Evolutionary conservation across 192 early-diverging fungal genomes (phyloP).

Genomic region (Cetraspora pellucida): DNA sequence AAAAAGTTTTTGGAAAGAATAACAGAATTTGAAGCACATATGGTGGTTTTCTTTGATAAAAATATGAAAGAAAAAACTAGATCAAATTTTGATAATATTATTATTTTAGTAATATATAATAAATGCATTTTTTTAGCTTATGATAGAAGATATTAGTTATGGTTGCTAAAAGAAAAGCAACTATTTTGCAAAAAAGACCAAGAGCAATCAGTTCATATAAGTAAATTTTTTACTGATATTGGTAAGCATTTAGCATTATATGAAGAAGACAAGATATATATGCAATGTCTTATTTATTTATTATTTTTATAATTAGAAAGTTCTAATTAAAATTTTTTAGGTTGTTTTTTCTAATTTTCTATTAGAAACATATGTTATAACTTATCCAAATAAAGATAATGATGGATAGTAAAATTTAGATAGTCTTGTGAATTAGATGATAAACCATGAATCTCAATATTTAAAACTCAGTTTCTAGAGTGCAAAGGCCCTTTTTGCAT

Average conservation of each 20-base stretch:
- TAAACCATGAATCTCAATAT: neutral
- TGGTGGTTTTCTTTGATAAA: neutral
- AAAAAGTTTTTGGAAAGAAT: conserved; percentile 1
- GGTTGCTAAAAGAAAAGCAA: neutral
- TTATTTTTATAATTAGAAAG: neutral
- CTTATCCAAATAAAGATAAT: neutral
- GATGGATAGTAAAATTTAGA: conserved; percentile 15
- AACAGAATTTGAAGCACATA: neutral
- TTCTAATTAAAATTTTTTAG: neutral
- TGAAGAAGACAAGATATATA: conserved; percentile 1
- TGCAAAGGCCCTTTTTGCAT: conserved; percentile 20
- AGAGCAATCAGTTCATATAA: neutral
- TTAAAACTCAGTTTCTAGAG: conserved; percentile 3
- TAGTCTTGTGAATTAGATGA: conserved; percentile 20
- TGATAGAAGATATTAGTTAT: neutral
- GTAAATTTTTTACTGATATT: conserved; percentile 1
- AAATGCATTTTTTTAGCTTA: too few relatives aligned
- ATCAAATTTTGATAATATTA: neutral
- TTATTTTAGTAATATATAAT: conserved; percentile 5
- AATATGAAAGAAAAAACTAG: conserved; percentile 10
- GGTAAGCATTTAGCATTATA: conserved; percentile 3
- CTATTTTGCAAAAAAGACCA: neutral
- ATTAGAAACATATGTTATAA: neutral
- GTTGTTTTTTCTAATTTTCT: neutral
- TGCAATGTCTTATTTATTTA: neutral